Evolutionary conservation across 1,284 basidiomycete genomes (phyloP).

Genomic region (Inonotus obliquus): DNA sequence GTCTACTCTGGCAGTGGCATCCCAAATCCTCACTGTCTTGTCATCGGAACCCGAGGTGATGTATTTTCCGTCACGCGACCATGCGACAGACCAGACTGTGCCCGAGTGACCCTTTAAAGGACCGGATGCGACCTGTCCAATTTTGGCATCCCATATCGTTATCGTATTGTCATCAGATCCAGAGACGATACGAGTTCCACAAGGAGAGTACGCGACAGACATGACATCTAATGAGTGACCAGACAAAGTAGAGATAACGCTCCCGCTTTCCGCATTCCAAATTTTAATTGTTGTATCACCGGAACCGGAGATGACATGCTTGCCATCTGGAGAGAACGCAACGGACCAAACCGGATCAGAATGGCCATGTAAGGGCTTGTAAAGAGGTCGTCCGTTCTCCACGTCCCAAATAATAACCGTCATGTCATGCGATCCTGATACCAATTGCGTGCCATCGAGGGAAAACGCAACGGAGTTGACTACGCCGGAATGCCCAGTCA

Average conservation of each 20-base stretch:
- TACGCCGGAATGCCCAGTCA: too few relatives aligned
- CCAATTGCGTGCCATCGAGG: too few relatives aligned
- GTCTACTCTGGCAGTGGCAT: not conserved
- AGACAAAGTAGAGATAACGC: too few relatives aligned
- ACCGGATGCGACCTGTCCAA: not conserved
- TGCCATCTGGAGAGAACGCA: not conserved
- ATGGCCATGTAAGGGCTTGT: too few relatives aligned
- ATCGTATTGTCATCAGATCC: conserved; percentile 5
- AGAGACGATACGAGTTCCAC: conserved; percentile 17
- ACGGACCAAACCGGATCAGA: not conserved
- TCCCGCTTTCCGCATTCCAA: too few relatives aligned
- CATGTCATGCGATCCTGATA: too few relatives aligned
- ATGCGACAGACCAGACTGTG: not conserved
- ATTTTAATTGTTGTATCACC: conserved; percentile 16
- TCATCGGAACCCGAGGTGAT: not conserved
- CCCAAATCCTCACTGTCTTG: not conserved
- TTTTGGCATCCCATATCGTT: not conserved
- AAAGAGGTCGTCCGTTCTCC: too few relatives aligned
- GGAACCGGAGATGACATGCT: conserved; percentile 18
- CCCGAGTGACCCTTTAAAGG: not conserved
- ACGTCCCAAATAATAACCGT: too few relatives aligned
- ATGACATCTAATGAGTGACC: not conserved
- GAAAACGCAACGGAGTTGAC: too few relatives aligned
- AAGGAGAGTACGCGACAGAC: conserved; percentile 17
- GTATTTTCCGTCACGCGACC: not conserved